Evolutionary conservation across 1,284 basidiomycete genomes (phyloP).

Genomic region (Rhodotorula sp.): DNA sequence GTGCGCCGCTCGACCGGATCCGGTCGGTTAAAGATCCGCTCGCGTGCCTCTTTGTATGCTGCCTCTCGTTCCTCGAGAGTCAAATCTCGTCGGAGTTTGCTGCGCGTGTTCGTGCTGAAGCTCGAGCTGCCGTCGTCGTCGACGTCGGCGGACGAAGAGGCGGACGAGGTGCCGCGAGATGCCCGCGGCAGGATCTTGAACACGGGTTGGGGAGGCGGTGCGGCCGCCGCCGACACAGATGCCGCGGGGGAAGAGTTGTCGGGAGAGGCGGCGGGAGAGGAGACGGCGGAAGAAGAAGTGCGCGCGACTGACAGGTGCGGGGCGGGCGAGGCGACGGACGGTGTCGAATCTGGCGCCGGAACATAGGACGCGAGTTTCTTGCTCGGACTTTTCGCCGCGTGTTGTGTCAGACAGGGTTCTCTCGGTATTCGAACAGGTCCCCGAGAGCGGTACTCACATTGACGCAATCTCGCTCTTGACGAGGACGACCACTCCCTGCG

Average conservation of each 20-base stretch:
- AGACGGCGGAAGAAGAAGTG: slow-evolving; percentile 1
- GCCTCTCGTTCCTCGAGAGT: slow-evolving; percentile 40
- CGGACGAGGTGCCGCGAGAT: slow-evolving; percentile 23
- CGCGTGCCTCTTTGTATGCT: slow-evolving; percentile 43
- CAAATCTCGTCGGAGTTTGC: slow-evolving; percentile 21
- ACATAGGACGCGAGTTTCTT: slow-evolving; percentile 24
- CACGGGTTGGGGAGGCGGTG: slow-evolving; percentile 21
- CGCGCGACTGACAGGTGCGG: slow-evolving; percentile 4
- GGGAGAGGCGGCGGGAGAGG: slow-evolving; percentile 1
- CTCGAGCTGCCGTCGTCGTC: slow-evolving; percentile 30
- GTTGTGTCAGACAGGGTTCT: too few relatives aligned
- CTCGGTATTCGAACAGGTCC: too few relatives aligned
- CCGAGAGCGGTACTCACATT: slow-evolving; percentile 7
- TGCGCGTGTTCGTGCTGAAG: neutral
- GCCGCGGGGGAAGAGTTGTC: slow-evolving; percentile 2
- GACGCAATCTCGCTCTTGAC: slow-evolving; percentile 38
- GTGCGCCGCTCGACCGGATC: neutral
- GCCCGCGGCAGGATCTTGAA: slow-evolving; percentile 40
- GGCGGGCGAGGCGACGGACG: neutral
- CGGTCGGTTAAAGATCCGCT: slow-evolving; percentile 40
- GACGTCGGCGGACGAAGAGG: slow-evolving; percentile 25
- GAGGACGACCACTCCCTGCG: slow-evolving; percentile 40
- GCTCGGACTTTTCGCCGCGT: slow-evolving; percentile 12
- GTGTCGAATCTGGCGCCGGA: slow-evolving; percentile 10
- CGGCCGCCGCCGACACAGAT: neutral